Conservation (phyloP, 805 yeast species). For the Spathaspora arborariae region DNA sequence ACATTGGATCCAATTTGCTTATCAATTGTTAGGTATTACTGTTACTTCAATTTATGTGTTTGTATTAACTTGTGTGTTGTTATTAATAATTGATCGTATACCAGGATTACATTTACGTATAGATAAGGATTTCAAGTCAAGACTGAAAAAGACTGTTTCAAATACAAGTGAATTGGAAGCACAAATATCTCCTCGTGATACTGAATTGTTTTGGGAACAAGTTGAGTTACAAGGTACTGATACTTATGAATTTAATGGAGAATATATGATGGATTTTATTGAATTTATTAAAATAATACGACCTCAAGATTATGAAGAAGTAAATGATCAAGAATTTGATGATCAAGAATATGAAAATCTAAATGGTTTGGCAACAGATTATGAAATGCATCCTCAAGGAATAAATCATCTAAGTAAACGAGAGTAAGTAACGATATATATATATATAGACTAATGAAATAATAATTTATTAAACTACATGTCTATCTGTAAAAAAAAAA, state of each 20-base stretch:
- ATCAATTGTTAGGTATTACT: constrained; percentile 35
- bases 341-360: neutral
- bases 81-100: constrained; percentile 33
- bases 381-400: constrained; percentile 8
- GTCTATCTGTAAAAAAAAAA: neutral
- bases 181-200: constrained; percentile 13
- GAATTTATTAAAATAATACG: constrained; percentile 34
- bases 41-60: constrained; percentile 34
- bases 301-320: constrained; percentile 32
- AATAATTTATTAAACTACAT: neutral
- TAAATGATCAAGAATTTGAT: constrained; percentile 3
- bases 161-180: constrained; percentile 11
- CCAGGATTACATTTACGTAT: constrained; percentile 42
- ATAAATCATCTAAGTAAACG: constrained; percentile 8
- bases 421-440: neutral
- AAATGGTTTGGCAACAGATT: constrained; percentile 5
- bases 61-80: constrained; percentile 25
- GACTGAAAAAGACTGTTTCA: constrained; percentile 15
- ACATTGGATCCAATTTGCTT: constrained; percentile 39
- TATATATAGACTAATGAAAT: neutral
- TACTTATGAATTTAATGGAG: constrained; percentile 37
- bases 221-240: constrained; percentile 37
- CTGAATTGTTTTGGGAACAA: constrained; percentile 17
- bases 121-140: constrained; percentile 34
- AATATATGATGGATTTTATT: constrained; percentile 37